Percentiles rank a stretch among this genome's conserved stretches.
phyloP scores from a whole-genome alignment of 1,284 basidiomycete species.

The Baeospora myosura region DNA sequence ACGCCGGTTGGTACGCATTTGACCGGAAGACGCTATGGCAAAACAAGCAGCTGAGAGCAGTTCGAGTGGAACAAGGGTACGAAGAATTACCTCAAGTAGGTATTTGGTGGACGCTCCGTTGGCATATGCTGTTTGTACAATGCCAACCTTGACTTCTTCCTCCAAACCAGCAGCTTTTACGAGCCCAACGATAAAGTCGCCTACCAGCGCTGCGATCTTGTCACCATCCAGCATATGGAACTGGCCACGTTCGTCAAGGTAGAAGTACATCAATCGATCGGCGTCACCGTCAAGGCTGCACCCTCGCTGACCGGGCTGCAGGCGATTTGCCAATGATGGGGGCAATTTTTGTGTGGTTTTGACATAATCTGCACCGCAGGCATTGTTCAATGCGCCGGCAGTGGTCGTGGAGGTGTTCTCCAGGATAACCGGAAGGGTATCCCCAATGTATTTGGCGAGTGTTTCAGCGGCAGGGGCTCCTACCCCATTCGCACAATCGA shows the following conservation, averaged over 20 bases:
- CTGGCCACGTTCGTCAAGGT: slow-evolving; percentile 66
- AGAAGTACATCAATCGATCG: slow-evolving; percentile 95
- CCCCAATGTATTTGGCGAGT: slow-evolving; percentile 50
- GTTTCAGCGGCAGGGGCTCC: slow-evolving; percentile 69
- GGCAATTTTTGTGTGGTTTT: slow-evolving; percentile 89
- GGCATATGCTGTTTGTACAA: slow-evolving; percentile 98
- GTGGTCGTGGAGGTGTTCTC: slow-evolving; percentile 65
- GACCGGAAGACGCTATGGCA: slow-evolving; percentile 75
- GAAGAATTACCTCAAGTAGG: slow-evolving; percentile 57
- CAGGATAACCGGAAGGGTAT: slow-evolving; percentile 48
- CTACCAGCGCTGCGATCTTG: slow-evolving; percentile 93
- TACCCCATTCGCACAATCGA: slow-evolving; percentile 98
- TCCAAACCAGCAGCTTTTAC: slow-evolving; percentile 80
- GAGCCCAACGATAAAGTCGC: slow-evolving; percentile 88
- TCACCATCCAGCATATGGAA: slow-evolving; percentile 97
- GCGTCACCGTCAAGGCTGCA: slow-evolving; percentile 98
- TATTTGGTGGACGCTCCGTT: slow-evolving; percentile 97
- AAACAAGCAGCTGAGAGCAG: slow-evolving; percentile 3
- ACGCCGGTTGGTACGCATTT: slow-evolving; percentile 96
- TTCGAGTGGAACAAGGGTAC: background rate
- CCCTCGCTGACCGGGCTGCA: slow-evolving; percentile 70
- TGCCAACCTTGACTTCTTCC: slow-evolving; percentile 71
- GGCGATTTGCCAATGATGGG: slow-evolving; percentile 53
- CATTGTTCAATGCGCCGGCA: slow-evolving; percentile 73
- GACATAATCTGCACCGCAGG: slow-evolving; percentile 95